Base-by-base conservation (phyloP, 2,329 filamentous ascomycete species). In the Ophiostoma sp. region DNA sequence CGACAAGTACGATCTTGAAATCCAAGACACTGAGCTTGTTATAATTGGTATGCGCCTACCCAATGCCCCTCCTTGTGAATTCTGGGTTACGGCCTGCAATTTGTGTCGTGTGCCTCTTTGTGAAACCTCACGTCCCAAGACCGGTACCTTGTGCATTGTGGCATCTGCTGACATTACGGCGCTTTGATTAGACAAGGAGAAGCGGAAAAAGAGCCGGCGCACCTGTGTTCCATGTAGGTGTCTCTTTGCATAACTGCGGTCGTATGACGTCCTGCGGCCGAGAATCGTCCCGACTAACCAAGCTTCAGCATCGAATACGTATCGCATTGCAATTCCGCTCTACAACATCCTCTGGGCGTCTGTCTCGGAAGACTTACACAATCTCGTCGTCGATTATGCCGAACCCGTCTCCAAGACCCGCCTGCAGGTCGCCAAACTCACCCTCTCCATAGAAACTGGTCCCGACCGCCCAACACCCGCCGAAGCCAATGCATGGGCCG, bases 281-380 rank as follows among this genome's bases (percentile, higher is more conserved):
- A 38, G 11, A 38, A 38, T 12, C 5, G 5, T 60, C 7, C 14
- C 49, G 49, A 12, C 49, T 55, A 16, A 60, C 27, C 55, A 5
- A 38, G 55, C 55, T 60, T 44, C 42, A 60, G 55, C 60, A 6
- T 52, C 65, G 2, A 36, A 27, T 38, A 16, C 52, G 14, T 71
- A 67, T 67, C 69, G 70, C 27, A 71, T 47, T 16, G 72, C 73
- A 2, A 89, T 97, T 55, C 88, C 91, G 2, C 88, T 93, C 69
- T 93, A 91, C 80, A 90, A 96, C 76, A 80, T 97, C 70, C 86
- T 97, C 58, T 95, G 92, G 89, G 91, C 89, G 62, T 87, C 91
- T 72, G 76, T 89, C 41, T 67, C 69, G 52, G 66, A 66, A 60
- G 69, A 80, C 82, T 65, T 81, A 84, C 62, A 81, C 81, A 82